Base-by-base conservation (phyloP, 768 basidiomycete genomes). In the Tulasnella sp. region DNA sequence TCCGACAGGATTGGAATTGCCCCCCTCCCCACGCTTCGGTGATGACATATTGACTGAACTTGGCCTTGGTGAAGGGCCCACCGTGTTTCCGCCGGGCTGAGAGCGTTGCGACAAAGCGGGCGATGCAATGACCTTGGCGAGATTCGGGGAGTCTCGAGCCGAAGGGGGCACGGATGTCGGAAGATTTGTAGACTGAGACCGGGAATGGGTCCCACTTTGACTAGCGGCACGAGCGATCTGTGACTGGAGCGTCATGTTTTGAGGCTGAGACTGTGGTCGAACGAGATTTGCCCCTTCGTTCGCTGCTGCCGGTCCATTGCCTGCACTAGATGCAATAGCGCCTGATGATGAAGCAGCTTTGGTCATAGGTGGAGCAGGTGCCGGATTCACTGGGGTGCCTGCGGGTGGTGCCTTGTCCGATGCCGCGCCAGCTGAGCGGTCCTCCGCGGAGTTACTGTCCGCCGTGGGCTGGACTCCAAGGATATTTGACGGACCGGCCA, bases 111-210 rank as follows among this genome's bases (percentile, higher is more conserved):
- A 70, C 25, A 42, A 39, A 38, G 37, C 69, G 69, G 36, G 40
- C n/a, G 25, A 70, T 25, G 37, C 69, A 1, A 15, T 9, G n/a
- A 31, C 37, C 19, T 38, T 70, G 4, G 36, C 12, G 2, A 38
- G 37, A 14, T 70, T 70, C 31, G 69, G 69, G 2, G 69, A 70
- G 25, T 70, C 69, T 70, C 69, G 69, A 29, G 22, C 19, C 5
- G 69, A 31, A n/a, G 69, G 31, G n/a, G 69, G 29, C 37, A 42
- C 15, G 12, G 45, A 45, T 49, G 52, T 54, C 17, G 73, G 22
- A n/a, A 58, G 73, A n/a, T 74, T 58, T n/a, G 73, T 74, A n/a
- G 73, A 74, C 54, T 74, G 73, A 6, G 73, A 74, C 49, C 73
- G 14, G 38, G 29, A 64, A 29, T 74, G 36, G 22, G 73, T 25